Evolutionary conservation across 352 stramenopile genomes (phyloP).

Genomic region (Phytophthora podocarpi): DNA sequence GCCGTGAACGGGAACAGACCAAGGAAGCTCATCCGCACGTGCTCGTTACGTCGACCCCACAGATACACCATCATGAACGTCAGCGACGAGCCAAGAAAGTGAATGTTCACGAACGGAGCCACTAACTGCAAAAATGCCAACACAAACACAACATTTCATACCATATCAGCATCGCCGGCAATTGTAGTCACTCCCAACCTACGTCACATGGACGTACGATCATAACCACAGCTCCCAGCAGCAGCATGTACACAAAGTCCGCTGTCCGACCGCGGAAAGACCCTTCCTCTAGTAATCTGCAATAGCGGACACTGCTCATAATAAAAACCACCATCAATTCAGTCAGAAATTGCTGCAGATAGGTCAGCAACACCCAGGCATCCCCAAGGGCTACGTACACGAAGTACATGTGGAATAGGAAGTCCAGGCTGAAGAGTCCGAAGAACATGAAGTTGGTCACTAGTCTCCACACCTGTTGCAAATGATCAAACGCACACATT

Average conservation of each 20-base stretch:
- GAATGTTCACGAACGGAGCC: constrained; percentile 96
- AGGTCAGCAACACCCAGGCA: too few relatives aligned
- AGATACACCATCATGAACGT: constrained; percentile 99
- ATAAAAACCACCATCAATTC: not conserved
- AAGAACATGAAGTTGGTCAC: constrained; percentile 99
- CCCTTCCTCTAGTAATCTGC: constrained; percentile 96
- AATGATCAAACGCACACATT: too few relatives aligned
- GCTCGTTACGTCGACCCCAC: constrained; percentile 95
- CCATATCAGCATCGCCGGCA: not conserved
- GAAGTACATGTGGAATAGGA: constrained; percentile 99
- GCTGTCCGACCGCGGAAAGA: constrained; percentile 97
- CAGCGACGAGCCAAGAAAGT: constrained; percentile 98
- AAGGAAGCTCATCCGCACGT: constrained; percentile 98
- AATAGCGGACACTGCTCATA: constrained; percentile 90
- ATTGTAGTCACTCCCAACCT: not conserved
- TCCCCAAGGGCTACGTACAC: constrained; percentile 76
- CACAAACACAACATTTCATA: not conserved
- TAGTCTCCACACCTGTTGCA: constrained; percentile 92
- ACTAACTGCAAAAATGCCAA: constrained; percentile 66
- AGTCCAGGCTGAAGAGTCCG: constrained; percentile 98
- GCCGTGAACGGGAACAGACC: constrained; percentile 98
- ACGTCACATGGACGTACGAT: constrained; percentile 62
- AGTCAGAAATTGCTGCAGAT: constrained; percentile 6
- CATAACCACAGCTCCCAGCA: constrained; percentile 96
- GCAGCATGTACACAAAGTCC: constrained; percentile 98